Base-by-base conservation (phyloP, 768 basidiomycete species). In the Podaxis sp. region DNA sequence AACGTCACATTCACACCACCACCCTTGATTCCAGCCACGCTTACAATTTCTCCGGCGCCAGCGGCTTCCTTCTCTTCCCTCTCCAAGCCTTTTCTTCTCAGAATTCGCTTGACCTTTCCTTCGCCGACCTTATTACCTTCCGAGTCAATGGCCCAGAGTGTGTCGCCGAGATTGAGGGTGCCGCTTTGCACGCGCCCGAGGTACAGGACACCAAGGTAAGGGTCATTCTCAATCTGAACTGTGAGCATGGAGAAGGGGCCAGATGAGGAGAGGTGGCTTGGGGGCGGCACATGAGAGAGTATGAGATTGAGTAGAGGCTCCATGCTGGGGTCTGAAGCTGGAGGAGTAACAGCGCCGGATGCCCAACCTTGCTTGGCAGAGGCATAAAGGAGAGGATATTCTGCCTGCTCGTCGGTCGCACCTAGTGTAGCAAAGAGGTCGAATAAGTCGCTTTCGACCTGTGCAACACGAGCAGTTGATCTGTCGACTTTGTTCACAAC, bases 311-410 rank as follows among this genome's bases (percentile, higher is more conserved):
- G 80, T 11, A 83, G 71, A 6, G 80, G 76, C 11, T 74, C 74
- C 82, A 83, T 83, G 60, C 66, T 70, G 4, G 64, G 44, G 49
- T 55, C 67, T 1, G 69, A 62, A 0, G 69, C 49, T 0, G 66
- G 64, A 1, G 71, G 66, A 11, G 69, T 68, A 12, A 72, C 66
- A 42, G 72, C 64, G 2, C 70, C 68, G 59, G 76, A 73, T 0
- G 82, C 82, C 81, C 82, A 82, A 15, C 81, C 82, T 67, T 82
- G 79, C 57, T 83, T 82, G 3, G 80, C 81, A 33, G 80, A 82
- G 12, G 81, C 79, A 64, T 83, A 83, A 59, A 83, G 75, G 0
- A 83, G 70, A 11, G 82, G 82, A 59, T 83, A 83, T 12, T 83
- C 81, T 49, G 78, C 80, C 62, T 83, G 82, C 65, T 82, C 82